Evolutionary conservation across 2,329 filamentous ascomycete species (phyloP), one percentile per base, ranked within the genome.

Genomic region (Kalmusia sp.): DNA sequence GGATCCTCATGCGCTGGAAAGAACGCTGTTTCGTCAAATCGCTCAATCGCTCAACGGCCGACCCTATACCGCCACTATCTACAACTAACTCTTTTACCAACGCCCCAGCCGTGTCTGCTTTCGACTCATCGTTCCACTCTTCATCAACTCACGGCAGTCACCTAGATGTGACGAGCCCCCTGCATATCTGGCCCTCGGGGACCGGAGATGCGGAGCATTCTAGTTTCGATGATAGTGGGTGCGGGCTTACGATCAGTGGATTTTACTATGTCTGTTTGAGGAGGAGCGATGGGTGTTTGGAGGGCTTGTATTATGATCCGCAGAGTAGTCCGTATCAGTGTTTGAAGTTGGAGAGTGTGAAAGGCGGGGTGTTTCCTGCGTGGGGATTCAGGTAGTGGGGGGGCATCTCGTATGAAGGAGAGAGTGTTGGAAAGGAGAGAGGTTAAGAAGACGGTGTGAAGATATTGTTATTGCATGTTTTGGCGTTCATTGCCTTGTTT

Each of bases 1-100:
- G 80, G 74, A 74, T 84, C 21, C 75, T 83, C 40, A 84, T 84
- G 81, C 75, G 82, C 24, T 83, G 81, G 81, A 84, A 84, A 64
- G 82, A 82, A 64, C 73, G 76, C 12, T 81, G 79, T 59, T 81
- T 82, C 54, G 76, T 81, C 34, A 73, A 71, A 45, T 65, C 64
- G 4, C 59, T 72, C 8, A 62, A 64, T 24, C 49, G 54, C 17
- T 59, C 57, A 21, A 65, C 56, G 31, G 35, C 51, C 12, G 43
- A 59, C 31, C 58, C 61, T 14, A 39, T 59, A 28, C 55, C 55
- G n/a, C 52, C 65, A 5, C 53, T 58, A 1, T 33, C 61, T 3
- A 46, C 45, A 8, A 49, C 57, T 19, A 47, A 45, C 19, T 48
- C 52, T 17, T 39, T 38, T 7, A 28, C 24, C 22, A 35, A 44